Percentiles rank a stretch among this genome's conserved stretches.
These are phyloP conservation scores for Silene noctiflora DNA, from an alignment of 179 eudicot species.

Conservation along the genomic window DNA sequence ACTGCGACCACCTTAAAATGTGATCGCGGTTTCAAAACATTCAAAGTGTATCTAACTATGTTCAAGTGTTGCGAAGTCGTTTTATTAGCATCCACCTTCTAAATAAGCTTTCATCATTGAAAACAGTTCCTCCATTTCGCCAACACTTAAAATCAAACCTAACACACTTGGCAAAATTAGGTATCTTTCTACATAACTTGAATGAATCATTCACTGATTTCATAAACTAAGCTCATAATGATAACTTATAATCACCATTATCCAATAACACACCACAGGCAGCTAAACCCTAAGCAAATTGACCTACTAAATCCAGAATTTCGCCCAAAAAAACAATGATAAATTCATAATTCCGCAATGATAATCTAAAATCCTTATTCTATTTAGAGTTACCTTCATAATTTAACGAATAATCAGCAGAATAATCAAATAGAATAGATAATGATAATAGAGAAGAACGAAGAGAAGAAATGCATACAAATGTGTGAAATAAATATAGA, in stretches of 20 bases:
- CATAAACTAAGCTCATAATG: not conserved
- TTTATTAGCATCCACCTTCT: too few relatives aligned
- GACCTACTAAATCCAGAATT: not conserved
- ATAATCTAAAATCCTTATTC: not conserved
- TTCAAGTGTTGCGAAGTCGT: not conserved
- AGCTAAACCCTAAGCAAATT: not conserved
- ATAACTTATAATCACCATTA: not conserved
- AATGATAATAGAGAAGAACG: not conserved
- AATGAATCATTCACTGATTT: not conserved
- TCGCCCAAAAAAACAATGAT: not conserved
- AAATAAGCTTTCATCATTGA: too few relatives aligned
- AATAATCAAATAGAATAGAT: not conserved
- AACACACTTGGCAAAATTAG: not conserved
- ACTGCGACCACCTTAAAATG: not conserved
- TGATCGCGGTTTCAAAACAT: not conserved
- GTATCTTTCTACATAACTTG: not conserved
- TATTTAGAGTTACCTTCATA: not conserved
- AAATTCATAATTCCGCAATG: not conserved
- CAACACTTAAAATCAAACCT: not conserved
- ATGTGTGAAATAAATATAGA: not conserved
- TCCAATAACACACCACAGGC: not conserved
- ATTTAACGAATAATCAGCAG: not conserved
- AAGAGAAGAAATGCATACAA: slow-evolving; percentile 1
- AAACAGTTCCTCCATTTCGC: not conserved
- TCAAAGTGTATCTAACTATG: not conserved